Evolutionary conservation across 139 green algal species (phyloP).

Genomic region (Dunaliella primolecta): DNA sequence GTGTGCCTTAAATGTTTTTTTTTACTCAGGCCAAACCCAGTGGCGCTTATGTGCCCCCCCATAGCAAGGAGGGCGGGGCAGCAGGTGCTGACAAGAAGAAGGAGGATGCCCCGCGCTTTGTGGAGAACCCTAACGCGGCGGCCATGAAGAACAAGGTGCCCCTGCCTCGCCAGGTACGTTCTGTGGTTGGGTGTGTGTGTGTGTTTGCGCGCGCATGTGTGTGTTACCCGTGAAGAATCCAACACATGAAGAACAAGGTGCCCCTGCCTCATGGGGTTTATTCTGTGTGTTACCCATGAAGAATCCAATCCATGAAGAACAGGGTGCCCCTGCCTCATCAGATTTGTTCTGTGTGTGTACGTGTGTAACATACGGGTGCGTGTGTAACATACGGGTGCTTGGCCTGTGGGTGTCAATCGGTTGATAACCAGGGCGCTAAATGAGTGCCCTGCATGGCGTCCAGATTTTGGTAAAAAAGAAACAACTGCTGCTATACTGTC

Average conservation of each 20-base stretch:
- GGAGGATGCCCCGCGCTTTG: neutral
- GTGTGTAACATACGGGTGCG: no score
- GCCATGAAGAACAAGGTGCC: neutral
- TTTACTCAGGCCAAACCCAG: neutral
- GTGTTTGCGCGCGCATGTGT: neutral
- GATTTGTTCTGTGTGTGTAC: neutral
- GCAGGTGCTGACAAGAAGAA: neutral
- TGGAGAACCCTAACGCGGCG: neutral
- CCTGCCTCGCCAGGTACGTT: neutral
- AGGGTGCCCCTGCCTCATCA: neutral
- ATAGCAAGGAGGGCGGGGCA: neutral
- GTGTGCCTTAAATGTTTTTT: neutral
- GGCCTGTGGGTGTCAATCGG: no score
- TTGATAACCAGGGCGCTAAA: no score
- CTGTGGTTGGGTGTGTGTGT: neutral
- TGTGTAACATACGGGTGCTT: no score
- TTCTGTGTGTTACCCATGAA: no score
- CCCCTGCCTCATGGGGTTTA: neutral
- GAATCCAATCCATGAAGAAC: neutral
- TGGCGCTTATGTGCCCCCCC: neutral
- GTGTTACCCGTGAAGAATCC: no score
- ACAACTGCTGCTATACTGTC: no score
- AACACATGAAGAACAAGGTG: neutral
- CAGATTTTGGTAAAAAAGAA: no score
- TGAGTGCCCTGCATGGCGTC: no score